Conservation (phyloP, 1,139 yeast species). For the Taphrina communis region DNA sequence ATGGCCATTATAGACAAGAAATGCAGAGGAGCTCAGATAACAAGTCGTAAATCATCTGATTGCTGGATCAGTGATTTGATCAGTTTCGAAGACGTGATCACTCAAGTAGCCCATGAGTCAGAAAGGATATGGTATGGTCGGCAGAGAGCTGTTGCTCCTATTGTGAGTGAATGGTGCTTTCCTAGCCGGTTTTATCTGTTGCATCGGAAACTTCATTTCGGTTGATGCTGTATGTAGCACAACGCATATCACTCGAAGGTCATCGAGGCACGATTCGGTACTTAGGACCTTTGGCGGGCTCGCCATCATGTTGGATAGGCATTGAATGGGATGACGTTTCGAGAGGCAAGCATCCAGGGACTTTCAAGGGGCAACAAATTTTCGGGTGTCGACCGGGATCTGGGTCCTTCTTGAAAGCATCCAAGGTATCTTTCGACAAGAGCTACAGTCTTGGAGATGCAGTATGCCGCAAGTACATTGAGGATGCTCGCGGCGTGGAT, state of each 20-base stretch:
- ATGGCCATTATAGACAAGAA: not conserved
- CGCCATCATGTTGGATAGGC: constrained; percentile 70
- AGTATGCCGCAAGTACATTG: constrained; percentile 18
- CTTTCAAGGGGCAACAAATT: constrained; percentile 56
- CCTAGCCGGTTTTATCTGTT: too few relatives aligned
- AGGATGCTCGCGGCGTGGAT: constrained; percentile 2
- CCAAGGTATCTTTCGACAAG: constrained; percentile 22
- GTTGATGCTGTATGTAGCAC: constrained; percentile 1
- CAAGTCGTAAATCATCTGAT: not conserved
- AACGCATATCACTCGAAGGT: constrained; percentile 55
- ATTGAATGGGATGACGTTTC: constrained; percentile 80
- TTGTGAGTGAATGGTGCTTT: too few relatives aligned
- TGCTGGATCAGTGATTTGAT: not conserved
- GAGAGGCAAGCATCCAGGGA: constrained; percentile 67
- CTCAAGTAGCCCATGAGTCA: too few relatives aligned
- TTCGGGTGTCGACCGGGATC: constrained; percentile 52
- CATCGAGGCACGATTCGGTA: constrained; percentile 68
- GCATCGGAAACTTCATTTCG: not conserved
- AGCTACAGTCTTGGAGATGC: constrained; percentile 6
- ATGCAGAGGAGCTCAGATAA: not conserved
- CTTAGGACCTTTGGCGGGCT: constrained; percentile 58
- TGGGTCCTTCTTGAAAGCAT: constrained; percentile 30
- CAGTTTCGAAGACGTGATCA: not conserved
- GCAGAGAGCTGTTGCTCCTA: too few relatives aligned
- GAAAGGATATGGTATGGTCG: not conserved